These are phyloP conservation scores for Achlya hypogyna DNA, from an alignment of 352 stramenopile genomes.

Conservation along the genomic window DNA sequence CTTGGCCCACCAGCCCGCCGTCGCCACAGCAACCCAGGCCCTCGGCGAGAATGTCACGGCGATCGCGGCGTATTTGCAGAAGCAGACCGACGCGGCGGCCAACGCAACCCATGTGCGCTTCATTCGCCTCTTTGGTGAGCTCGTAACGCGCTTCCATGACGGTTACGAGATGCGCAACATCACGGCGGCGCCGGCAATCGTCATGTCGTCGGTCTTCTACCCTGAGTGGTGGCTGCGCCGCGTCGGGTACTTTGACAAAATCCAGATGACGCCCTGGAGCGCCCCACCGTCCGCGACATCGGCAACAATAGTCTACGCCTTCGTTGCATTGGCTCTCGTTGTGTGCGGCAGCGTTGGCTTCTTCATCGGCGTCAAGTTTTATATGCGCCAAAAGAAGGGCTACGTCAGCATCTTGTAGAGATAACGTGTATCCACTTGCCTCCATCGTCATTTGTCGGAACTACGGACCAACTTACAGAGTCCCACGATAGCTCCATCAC, in stretches of 20 bases:
- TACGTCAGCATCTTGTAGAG: neutral
- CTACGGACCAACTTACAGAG: too few relatives aligned
- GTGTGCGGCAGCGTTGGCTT: neutral
- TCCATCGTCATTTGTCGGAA: too few relatives aligned
- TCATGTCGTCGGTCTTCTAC: slow-evolving; percentile 63
- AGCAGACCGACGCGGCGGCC: neutral
- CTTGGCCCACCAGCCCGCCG: slow-evolving; percentile 15
- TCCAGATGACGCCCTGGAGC: neutral
- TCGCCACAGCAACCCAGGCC: slow-evolving; percentile 14
- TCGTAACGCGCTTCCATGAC: slow-evolving; percentile 80
- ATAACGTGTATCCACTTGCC: neutral
- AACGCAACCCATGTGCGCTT: slow-evolving; percentile 35
- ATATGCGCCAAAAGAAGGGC: neutral
- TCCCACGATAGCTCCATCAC: too few relatives aligned
- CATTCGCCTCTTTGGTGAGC: slow-evolving; percentile 46
- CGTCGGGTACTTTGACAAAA: slow-evolving; percentile 57
- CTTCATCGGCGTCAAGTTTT: neutral
- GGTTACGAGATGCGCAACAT: slow-evolving; percentile 30
- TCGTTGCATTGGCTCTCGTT: neutral
- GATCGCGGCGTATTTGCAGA: neutral
- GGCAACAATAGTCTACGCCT: neutral
- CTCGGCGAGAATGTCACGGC: neutral
- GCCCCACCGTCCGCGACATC: neutral
- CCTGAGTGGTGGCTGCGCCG: slow-evolving; percentile 75
- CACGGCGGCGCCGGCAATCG: slow-evolving; percentile 23